Base-by-base conservation (phyloP, 306 rosid species). In the Argentina anserina region DNA sequence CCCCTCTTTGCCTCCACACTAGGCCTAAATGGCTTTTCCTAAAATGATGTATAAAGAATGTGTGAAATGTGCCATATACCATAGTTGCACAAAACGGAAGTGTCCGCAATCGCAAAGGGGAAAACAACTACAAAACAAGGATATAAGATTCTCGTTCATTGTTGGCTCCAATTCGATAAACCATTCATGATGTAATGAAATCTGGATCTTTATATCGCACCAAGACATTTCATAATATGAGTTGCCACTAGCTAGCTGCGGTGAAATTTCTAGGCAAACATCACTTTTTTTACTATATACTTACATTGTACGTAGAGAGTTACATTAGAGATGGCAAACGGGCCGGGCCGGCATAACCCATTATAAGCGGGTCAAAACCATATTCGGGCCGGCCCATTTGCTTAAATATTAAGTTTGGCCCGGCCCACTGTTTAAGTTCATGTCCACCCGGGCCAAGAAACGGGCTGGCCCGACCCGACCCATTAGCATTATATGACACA, bases 81-180 rank as follows among this genome's bases (percentile, higher is more conserved):
- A 63, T 83, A 59, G 66, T 71, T 67, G 65, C 18, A 18, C 18
- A 28, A 43, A 52, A 53, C 33, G 36, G 63, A 65, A 52, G 15
- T 60, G 40, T 15, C 13, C 31, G 74, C 28, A 52, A 70, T 66
- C 56, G 47, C 42, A 67, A 71, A 7, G 49, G 36, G 70, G 39
- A 21, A 46, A 72, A 66, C 58, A 66, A 60, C 74, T 61, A 78
- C 23, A 71, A 67, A 59, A 67, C 75, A 67, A 74, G 28, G 70
- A 45, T 14, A 18, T 42, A 29, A 13, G 41, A 40, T 72, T 69
- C 69, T 74, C 63, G 21, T 34, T 31, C 76, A 41, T 50, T 28
- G 49, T 36, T 78, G 83, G 83, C 75, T 74, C 49, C 65, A 53
- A 40, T 74, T 69, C 71, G 52, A 87, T 81, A 76, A 71, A 73